A percentile compares a stretch with the other conserved stretches of the same genome.
These are phyloP conservation scores for Westerdykella aurantiaca DNA, from an alignment of 2,329 filamentous ascomycete genomes.

Conservation along the genomic window DNA sequence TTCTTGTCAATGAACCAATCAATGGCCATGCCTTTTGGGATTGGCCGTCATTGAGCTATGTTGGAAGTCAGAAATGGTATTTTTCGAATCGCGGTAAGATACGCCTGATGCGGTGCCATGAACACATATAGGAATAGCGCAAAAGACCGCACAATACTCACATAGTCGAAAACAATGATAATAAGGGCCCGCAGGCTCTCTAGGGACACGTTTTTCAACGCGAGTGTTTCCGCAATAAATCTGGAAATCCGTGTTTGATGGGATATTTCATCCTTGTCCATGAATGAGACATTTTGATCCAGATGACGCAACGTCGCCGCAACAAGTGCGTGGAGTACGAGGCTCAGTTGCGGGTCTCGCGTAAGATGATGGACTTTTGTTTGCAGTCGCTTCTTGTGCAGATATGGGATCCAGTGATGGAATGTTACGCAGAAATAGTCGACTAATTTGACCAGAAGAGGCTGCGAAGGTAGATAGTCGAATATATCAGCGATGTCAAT, in stretches of 20 bases:
- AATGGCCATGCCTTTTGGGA: constrained; percentile 27
- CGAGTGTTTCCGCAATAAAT: constrained; percentile 27
- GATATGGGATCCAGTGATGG: constrained; percentile 33
- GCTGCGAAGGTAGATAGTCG: constrained; percentile 22
- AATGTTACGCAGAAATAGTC: constrained; percentile 30
- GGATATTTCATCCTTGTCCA: constrained; percentile 23
- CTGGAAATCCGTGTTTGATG: constrained; percentile 23
- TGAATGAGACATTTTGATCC: constrained; percentile 15
- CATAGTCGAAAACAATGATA: constrained; percentile 30
- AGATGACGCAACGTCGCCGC: constrained; percentile 26
- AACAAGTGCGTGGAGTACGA: constrained; percentile 27
- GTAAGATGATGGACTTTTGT: constrained; percentile 15
- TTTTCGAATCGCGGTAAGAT: not conserved
- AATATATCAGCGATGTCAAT: constrained; percentile 19
- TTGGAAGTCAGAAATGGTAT: not conserved
- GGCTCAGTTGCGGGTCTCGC: constrained; percentile 12
- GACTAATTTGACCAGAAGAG: constrained; percentile 20
- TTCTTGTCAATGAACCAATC: constrained; percentile 31
- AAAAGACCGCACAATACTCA: constrained; percentile 5
- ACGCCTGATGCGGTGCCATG: no score
- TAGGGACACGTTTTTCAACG: constrained; percentile 21
- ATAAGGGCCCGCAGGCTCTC: constrained; percentile 28
- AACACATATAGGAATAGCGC: not conserved
- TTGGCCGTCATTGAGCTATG: constrained; percentile 27
- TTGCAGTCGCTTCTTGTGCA: constrained; percentile 28